These are phyloP conservation scores for Lactarius hengduanensis DNA, from an alignment of 768 basidiomycete species.

Conservation along the genomic window DNA sequence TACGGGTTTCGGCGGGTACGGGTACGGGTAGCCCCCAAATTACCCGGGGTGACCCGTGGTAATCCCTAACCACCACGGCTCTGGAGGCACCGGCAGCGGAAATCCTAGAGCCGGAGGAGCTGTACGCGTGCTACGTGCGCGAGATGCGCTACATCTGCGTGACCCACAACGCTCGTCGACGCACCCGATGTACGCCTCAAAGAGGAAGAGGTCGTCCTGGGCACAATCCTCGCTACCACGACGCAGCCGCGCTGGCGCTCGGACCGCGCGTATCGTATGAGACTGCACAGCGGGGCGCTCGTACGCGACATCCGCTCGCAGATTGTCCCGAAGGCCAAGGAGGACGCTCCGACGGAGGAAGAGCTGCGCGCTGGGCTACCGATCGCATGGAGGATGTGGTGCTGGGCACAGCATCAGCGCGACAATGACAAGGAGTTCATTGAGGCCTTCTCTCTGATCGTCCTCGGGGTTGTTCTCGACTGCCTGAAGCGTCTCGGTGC, in stretches of 20 bases:
- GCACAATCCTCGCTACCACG: constrained; percentile 72
- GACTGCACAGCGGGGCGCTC: constrained; percentile 51
- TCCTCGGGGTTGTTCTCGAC: constrained; percentile 39
- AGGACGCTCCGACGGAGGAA: neutral
- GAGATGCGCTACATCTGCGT: constrained; percentile 70
- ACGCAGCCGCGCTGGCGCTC: constrained; percentile 58
- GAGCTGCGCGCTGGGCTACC: constrained; percentile 24
- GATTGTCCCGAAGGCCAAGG: constrained; percentile 26
- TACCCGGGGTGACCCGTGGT: too few species aligned
- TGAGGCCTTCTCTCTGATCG: constrained; percentile 68
- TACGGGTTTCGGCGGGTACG: too few species aligned
- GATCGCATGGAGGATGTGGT: constrained; percentile 66
- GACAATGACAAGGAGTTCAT: constrained; percentile 31
- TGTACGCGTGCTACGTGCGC: constrained; percentile 55
- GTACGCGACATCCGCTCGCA: constrained; percentile 49
- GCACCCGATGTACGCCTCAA: constrained; percentile 52
- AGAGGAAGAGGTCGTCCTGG: constrained; percentile 74
- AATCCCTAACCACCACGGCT: too few species aligned
- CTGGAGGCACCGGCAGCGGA: neutral
- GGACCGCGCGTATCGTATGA: constrained; percentile 62
- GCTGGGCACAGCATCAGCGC: constrained; percentile 45
- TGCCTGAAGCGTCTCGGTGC: constrained; percentile 4
- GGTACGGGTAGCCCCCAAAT: too few species aligned
- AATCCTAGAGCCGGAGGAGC: neutral
- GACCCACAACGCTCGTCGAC: constrained; percentile 64